phyloP scores from a whole-genome alignment of 331 rosid species.

The Rosa hybrid region DNA sequence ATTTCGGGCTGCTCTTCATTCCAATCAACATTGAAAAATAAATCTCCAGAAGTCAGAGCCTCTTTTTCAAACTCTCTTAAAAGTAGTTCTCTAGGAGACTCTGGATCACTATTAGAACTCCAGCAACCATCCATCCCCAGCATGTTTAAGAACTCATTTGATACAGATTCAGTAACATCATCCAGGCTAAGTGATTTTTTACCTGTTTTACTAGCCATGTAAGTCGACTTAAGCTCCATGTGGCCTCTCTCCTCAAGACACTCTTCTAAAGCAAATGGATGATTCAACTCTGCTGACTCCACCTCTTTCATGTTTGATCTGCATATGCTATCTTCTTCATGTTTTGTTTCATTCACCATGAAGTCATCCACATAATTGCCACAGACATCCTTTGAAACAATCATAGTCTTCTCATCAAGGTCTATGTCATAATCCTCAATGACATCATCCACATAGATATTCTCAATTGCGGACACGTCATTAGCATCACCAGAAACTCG shows the following conservation, averaged over 20 bases:
- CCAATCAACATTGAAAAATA: constrained; percentile 39
- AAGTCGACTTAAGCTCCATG: constrained; percentile 32
- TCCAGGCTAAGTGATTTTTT: constrained; percentile 57
- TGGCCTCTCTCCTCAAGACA: constrained; percentile 29
- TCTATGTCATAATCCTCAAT: constrained; percentile 40
- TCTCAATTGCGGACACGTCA: constrained; percentile 45
- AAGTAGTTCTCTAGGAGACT: constrained; percentile 78
- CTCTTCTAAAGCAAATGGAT: constrained; percentile 20
- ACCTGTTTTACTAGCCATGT: constrained; percentile 33
- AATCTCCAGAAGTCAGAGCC: constrained; percentile 44
- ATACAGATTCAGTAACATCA: constrained; percentile 55
- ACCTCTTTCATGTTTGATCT: constrained; percentile 28
- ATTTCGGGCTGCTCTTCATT: constrained; percentile 39
- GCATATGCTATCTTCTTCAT: constrained; percentile 26
- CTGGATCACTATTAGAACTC: constrained; percentile 48
- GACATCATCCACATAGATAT: constrained; percentile 43
- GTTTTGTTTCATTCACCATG: constrained; percentile 25
- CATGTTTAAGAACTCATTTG: constrained; percentile 65
- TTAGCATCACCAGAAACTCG: constrained; percentile 28
- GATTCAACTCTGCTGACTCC: constrained; percentile 24
- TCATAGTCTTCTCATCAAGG: constrained; percentile 27
- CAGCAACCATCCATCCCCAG: constrained; percentile 46
- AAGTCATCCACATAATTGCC: constrained; percentile 28
- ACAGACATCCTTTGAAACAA: constrained; percentile 31
- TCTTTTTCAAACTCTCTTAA: constrained; percentile 74